Conservation (phyloP, 75 land plant species). For the Pinus tabuliformis region DNA sequence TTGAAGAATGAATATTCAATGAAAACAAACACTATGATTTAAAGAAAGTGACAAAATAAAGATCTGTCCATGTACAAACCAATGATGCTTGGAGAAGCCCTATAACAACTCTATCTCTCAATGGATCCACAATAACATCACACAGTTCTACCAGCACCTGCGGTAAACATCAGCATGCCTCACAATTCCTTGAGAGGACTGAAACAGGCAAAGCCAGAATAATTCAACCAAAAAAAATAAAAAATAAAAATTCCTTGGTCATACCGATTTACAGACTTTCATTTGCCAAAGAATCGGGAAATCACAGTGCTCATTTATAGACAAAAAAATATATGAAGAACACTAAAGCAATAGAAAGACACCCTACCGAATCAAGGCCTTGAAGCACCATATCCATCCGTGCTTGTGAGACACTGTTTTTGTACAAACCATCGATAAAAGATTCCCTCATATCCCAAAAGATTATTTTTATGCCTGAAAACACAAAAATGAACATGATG, state of each 20-base stretch:
- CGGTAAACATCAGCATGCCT: background rate
- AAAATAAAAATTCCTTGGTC: background rate
- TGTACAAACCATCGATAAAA: conserved; percentile 84
- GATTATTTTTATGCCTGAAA: conserved; percentile 81
- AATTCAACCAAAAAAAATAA: no score
- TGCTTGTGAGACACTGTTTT: conserved; percentile 57
- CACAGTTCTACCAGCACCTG: conserved; percentile 85
- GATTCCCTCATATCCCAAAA: conserved; percentile 94
- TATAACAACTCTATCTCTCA: conserved; percentile 88
- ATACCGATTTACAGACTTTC: background rate
- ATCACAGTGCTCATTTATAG: background rate
- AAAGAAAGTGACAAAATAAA: conserved; percentile 7
- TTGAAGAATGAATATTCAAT: background rate
- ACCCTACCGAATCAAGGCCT: conserved; percentile 74
- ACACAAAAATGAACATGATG: conserved; percentile 1
- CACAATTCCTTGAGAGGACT: background rate
- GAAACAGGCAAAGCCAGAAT: background rate
- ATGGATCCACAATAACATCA: conserved; percentile 82
- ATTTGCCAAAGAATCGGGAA: background rate
- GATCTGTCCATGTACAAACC: conserved; percentile 32
- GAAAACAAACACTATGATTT: background rate
- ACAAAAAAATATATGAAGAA: background rate
- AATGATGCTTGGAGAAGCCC: conserved; percentile 92
- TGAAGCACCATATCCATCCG: conserved; percentile 72
- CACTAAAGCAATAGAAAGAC: background rate